Conservation (phyloP, 371 early-diverging fungal species). For the Mucor irregularis region DNA sequence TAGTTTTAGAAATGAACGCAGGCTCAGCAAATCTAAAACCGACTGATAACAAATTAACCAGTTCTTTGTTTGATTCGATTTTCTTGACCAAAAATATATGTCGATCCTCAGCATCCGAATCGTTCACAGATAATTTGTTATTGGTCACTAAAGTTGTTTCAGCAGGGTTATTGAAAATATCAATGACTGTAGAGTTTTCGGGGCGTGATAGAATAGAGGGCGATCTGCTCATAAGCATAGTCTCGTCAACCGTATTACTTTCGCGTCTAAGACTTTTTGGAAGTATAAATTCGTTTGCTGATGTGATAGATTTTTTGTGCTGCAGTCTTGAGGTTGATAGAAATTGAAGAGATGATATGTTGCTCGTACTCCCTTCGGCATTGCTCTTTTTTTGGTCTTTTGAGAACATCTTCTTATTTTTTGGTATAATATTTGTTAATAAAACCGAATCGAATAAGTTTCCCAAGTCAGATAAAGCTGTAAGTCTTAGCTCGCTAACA, state of each 20-base stretch:
- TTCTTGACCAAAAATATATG: conserved; percentile 41
- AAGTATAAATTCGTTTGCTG: neutral
- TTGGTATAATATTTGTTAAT: conserved; percentile 25
- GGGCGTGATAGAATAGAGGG: neutral
- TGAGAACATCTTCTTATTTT: conserved; percentile 18
- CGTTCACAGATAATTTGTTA: conserved; percentile 1
- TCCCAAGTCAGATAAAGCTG: conserved; percentile 29
- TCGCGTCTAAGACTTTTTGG: neutral
- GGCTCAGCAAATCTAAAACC: conserved; percentile 49
- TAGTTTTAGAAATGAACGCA: conserved; percentile 38
- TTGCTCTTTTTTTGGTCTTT: neutral
- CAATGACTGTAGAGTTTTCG: conserved; percentile 18
- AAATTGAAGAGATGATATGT: conserved; percentile 8
- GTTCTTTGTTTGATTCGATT: conserved; percentile 21
- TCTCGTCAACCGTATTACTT: neutral
- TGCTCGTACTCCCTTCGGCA: neutral
- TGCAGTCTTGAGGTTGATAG: neutral
- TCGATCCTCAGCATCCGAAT: conserved; percentile 27
- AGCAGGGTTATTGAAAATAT: conserved; percentile 6
- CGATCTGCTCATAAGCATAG: neutral
- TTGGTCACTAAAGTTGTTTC: neutral
- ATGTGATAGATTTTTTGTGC: neutral
- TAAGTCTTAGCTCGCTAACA: conserved; percentile 23
- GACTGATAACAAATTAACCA: conserved; percentile 26
- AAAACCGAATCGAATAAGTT: conserved; percentile 34